These are phyloP conservation scores for Trypanosoma brucei DNA, from an alignment of 208 protist species.

Conservation along the genomic window DNA sequence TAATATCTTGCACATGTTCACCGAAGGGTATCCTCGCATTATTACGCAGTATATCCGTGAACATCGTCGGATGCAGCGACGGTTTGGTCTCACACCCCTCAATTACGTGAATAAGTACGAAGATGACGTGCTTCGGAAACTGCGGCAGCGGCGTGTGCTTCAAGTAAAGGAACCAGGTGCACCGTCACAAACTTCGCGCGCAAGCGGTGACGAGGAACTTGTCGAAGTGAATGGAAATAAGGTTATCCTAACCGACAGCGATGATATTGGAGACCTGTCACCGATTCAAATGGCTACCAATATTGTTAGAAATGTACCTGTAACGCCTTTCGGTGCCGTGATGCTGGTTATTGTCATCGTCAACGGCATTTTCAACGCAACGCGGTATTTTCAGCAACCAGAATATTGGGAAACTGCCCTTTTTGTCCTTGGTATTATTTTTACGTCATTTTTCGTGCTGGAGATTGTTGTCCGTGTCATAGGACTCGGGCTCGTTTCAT, in stretches of 20 bases:
- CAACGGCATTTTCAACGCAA: conserved; percentile 87
- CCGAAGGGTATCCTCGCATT: conserved; percentile 85
- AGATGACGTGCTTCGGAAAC: conserved; percentile 55
- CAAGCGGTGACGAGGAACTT: conserved; percentile 7
- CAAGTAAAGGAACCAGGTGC: conserved; percentile 39
- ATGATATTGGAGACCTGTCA: conserved; percentile 53
- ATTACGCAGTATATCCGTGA: conserved; percentile 88
- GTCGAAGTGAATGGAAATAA: conserved; percentile 29
- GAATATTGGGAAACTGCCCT: conserved; percentile 71
- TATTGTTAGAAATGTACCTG: conserved; percentile 78
- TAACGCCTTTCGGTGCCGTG: conserved; percentile 70
- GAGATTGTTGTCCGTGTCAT: conserved; percentile 81
- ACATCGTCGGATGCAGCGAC: conserved; percentile 63
- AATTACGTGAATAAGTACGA: conserved; percentile 84
- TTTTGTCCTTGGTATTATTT: conserved; percentile 66
- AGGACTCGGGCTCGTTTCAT: conserved; percentile 75
- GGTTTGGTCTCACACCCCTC: conserved; percentile 67
- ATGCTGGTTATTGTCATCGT: conserved; percentile 76
- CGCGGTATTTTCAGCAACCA: conserved; percentile 75
- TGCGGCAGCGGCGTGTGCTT: conserved; percentile 44
- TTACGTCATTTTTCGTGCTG: conserved; percentile 78
- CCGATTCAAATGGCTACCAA: conserved; percentile 81
- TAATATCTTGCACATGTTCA: conserved; percentile 91
- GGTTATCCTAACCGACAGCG: conserved; percentile 27
- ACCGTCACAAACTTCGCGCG: conserved; percentile 24